Evolutionary conservation across 306 rosid species (phyloP).

Genomic region (Quercus glauca): DNA sequence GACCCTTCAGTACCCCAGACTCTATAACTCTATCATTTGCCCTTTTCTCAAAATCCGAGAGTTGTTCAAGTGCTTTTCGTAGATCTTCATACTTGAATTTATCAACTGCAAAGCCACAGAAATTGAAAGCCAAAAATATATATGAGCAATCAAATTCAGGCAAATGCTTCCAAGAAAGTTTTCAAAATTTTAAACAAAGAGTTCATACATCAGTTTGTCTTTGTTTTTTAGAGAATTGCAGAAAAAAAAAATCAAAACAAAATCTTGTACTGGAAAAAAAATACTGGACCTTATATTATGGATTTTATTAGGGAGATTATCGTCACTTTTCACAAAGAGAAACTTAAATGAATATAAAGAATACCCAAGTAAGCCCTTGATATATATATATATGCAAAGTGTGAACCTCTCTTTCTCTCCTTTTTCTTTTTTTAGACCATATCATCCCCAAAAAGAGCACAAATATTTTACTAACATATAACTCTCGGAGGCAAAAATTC

Average conservation of each 20-base stretch:
- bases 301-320: not conserved
- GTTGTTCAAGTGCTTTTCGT: conserved; percentile 69
- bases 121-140: conserved; percentile 25
- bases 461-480: not conserved
- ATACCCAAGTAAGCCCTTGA: not conserved
- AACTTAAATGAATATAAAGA: not conserved
- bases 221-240: not conserved
- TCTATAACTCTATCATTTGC: conserved; percentile 85
- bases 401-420: not conserved
- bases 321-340: not conserved
- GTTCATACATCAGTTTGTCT: not conserved
- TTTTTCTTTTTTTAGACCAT: not conserved
- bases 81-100: conserved; percentile 52
- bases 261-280: not conserved
- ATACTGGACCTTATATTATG: not conserved
- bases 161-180: conserved; percentile 6
- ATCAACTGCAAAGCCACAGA: conserved; percentile 49
- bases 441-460: not conserved
- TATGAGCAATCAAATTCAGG: conserved; percentile 10
- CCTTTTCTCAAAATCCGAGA: conserved; percentile 74
- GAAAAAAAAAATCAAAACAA: not conserved
- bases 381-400: not conserved
- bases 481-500: not conserved
- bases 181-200: not conserved
- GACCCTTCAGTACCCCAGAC: conserved; percentile 90